Conservation (phyloP, 208 protist genomes). For the Acanthamoeba triangularis region DNA sequence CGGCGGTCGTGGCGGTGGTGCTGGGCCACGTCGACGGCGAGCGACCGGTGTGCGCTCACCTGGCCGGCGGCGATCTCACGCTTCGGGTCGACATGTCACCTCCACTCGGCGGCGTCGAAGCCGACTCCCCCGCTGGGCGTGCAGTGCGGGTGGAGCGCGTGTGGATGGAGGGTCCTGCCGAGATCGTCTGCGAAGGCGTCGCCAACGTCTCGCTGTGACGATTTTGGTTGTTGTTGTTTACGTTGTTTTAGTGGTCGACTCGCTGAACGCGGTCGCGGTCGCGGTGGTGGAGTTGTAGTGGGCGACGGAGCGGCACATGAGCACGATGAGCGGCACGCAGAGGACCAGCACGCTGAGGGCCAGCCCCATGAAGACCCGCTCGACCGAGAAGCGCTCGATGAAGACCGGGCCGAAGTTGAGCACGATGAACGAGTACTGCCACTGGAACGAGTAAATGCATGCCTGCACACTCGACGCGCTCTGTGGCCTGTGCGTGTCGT, state of each 20-base stretch:
- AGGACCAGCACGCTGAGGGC: conserved; percentile 26
- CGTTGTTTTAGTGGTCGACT: not conserved
- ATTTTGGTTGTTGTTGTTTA: not conserved
- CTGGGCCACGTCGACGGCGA: not conserved
- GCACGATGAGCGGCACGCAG: conserved; percentile 10
- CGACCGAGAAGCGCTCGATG: conserved; percentile 36
- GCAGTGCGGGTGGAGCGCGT: not conserved
- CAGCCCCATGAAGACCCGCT: not conserved
- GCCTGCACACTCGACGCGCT: conserved; percentile 58
- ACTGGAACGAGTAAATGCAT: conserved; percentile 32
- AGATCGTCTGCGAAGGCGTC: not conserved
- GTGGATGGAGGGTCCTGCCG: conserved; percentile 32
- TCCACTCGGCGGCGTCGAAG: not conserved
- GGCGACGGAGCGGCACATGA: conserved; percentile 16
- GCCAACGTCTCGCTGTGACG: not conserved
- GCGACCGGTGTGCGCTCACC: not conserved
- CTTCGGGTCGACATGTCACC: not conserved
- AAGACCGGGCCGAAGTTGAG: conserved; percentile 30
- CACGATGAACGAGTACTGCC: conserved; percentile 40
- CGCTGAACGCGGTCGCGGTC: not conserved
- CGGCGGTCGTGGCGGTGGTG: not conserved
- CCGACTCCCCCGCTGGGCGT: not conserved
- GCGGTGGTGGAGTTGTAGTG: not conserved
- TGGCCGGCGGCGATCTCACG: not conserved
- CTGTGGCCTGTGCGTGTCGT: not conserved